Evolutionary conservation across 129 eudicot genomes (phyloP).

Genomic region (Apium graveolens): DNA sequence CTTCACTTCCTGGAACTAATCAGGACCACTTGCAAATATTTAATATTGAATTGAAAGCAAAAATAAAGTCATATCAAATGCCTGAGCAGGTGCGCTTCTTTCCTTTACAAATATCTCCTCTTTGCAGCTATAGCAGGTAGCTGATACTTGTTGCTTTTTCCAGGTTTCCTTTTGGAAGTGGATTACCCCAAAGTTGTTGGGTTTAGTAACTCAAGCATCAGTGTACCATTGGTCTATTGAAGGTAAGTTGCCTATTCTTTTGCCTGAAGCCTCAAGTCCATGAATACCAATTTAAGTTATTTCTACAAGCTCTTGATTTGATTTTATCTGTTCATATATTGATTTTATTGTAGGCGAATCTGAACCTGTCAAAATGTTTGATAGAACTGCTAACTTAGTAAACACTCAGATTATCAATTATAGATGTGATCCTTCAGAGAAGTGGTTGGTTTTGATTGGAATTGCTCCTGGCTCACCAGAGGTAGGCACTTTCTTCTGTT

Average conservation of each 20-base stretch:
- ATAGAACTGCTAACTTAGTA: constrained; percentile 77
- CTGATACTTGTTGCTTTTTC: constrained; percentile 9
- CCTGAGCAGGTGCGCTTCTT: constrained; percentile 75
- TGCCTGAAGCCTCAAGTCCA: background rate
- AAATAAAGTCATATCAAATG: constrained; percentile 93
- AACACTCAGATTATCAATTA: constrained; percentile 86
- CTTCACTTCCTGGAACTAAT: constrained; percentile 89
- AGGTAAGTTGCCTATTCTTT: constrained; percentile 25
- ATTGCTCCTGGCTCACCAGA: constrained; percentile 94
- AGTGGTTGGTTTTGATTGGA: constrained; percentile 94
- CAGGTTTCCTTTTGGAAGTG: constrained; percentile 86
- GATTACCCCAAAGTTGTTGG: constrained; percentile 71
- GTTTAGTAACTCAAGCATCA: constrained; percentile 67
- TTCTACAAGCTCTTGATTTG: background rate
- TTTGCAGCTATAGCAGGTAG: background rate
- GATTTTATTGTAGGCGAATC: constrained; percentile 58
- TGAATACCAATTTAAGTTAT: background rate
- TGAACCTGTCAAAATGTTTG: constrained; percentile 88
- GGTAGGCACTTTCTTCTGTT: constrained; percentile 36
- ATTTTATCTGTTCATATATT: background rate
- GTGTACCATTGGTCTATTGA: constrained; percentile 89
- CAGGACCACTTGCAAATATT: constrained; percentile 95
- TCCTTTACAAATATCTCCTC: background rate
- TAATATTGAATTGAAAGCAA: constrained; percentile 78
- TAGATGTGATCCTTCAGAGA: constrained; percentile 76